phyloP scores from a whole-genome alignment of 768 basidiomycete genomes.

The Phaeotremella skinneri region DNA sequence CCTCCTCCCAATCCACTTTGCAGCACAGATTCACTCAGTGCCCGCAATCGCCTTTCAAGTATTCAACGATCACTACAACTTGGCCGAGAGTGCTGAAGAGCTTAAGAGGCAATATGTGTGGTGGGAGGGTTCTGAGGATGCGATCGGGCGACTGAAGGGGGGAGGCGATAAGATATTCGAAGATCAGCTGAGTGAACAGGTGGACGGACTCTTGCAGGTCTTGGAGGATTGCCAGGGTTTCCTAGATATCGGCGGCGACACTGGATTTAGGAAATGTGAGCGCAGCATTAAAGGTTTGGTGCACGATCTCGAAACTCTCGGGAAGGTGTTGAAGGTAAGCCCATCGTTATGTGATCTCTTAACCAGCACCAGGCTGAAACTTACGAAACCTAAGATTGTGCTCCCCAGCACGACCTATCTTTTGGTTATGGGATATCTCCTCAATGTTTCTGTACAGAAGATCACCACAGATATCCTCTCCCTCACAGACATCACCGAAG shows the following conservation, averaged over 20 bases:
- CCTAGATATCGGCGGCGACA: constrained; percentile 66
- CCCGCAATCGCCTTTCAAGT: constrained; percentile 67
- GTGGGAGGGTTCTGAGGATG: constrained; percentile 54
- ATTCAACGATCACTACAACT: constrained; percentile 76
- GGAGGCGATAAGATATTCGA: constrained; percentile 70
- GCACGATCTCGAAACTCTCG: constrained; percentile 63
- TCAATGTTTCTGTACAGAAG: constrained; percentile 65
- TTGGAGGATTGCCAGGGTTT: constrained; percentile 58
- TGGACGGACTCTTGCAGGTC: constrained; percentile 43
- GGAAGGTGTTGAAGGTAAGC: constrained; percentile 71
- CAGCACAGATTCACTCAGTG: constrained; percentile 55
- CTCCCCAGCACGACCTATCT: constrained; percentile 72
- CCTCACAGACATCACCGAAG: constrained; percentile 79
- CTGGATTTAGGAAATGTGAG: constrained; percentile 74
- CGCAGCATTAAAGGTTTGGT: constrained; percentile 63
- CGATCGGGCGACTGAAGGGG: constrained; percentile 57
- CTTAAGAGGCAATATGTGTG: constrained; percentile 14
- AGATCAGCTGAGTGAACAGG: constrained; percentile 60
- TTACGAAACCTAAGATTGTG: constrained; percentile 57
- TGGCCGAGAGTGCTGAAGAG: constrained; percentile 56
- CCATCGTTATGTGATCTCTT: neutral
- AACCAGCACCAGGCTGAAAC: constrained; percentile 11
- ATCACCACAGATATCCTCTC: constrained; percentile 72
- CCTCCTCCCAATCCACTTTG: constrained; percentile 67
- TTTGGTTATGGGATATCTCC: constrained; percentile 66